Evolutionary conservation across 2,329 filamentous ascomycete species (phyloP).

Genomic region (Stemphylium lycopersici): DNA sequence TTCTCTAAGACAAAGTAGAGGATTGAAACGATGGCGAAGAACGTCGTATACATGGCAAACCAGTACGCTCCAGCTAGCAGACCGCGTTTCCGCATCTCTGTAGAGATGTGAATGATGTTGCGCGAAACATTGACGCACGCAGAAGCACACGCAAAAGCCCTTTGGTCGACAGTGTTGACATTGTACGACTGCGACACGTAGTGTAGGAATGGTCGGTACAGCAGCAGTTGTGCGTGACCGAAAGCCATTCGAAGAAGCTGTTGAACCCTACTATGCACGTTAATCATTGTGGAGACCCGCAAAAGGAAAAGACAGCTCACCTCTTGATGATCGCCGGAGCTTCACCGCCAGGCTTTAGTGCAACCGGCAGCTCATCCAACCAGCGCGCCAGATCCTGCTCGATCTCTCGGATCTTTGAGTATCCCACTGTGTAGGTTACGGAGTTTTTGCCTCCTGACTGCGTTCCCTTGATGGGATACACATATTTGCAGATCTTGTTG

Average conservation of each 20-base stretch:
- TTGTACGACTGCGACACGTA: conserved; percentile 70
- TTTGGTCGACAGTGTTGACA: conserved; percentile 67
- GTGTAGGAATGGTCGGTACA: conserved; percentile 83
- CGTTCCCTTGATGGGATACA: conserved; percentile 66
- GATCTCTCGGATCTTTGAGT: conserved; percentile 68
- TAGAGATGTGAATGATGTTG: conserved; percentile 80
- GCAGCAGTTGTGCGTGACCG: conserved; percentile 80
- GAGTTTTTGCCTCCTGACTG: conserved; percentile 45
- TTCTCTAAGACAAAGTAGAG: conserved; percentile 83
- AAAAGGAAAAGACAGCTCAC: conserved; percentile 56
- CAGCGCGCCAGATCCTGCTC: conserved; percentile 67
- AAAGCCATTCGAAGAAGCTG: conserved; percentile 80
- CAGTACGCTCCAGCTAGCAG: conserved; percentile 82
- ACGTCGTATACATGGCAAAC: conserved; percentile 85
- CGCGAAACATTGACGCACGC: conserved; percentile 70
- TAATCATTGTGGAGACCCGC: not conserved
- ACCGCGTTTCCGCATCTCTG: conserved; percentile 76
- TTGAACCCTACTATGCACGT: conserved; percentile 58
- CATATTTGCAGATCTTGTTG: conserved; percentile 66
- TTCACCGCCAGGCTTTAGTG: conserved; percentile 79
- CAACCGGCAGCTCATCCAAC: conserved; percentile 72
- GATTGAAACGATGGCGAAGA: conserved; percentile 79
- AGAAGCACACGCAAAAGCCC: conserved; percentile 76
- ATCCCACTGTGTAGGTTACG: conserved; percentile 66
- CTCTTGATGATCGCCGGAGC: conserved; percentile 75